A percentile compares a stretch with the other conserved stretches of the same genome.
Conservation (phyloP, 345 rosid species). For the Conringia planisiliqua region DNA sequence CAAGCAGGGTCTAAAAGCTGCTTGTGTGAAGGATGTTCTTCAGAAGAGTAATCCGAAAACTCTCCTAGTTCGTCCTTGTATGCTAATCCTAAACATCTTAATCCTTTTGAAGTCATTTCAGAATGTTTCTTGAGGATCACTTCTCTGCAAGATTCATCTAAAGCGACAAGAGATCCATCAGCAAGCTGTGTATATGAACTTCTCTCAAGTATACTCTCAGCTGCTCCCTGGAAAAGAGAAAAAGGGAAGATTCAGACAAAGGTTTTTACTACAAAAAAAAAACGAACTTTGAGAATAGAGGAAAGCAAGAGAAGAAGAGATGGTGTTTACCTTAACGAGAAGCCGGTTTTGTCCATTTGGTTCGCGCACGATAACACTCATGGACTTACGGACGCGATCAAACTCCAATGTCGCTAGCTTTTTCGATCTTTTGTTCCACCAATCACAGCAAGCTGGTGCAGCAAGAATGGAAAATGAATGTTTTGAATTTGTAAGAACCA, state of each 20-base stretch:
- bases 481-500: too few relatives aligned
- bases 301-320: not conserved
- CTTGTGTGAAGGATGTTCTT: constrained; percentile 78
- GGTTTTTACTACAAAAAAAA: not conserved
- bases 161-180: constrained; percentile 68
- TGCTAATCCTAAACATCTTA: constrained; percentile 86
- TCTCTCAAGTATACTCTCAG: constrained; percentile 80
- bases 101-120: constrained; percentile 81
- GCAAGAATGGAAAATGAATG: not conserved
- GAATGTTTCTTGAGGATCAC: constrained; percentile 53
- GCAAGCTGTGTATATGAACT: constrained; percentile 77
- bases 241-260: not conserved
- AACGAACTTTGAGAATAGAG: not conserved
- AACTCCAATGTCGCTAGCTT: constrained; percentile 81
- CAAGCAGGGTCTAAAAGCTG: constrained; percentile 77
- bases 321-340: constrained; percentile 66
- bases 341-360: constrained; percentile 67
- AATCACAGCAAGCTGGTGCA: constrained; percentile 61
- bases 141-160: constrained; percentile 74
- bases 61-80: constrained; percentile 81
- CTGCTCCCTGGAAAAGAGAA: constrained; percentile 66
- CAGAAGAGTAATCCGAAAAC: constrained; percentile 68
- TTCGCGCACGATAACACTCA: constrained; percentile 75
- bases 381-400: constrained; percentile 83
- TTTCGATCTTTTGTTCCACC: constrained; percentile 76